A percentile compares a stretch with the other conserved stretches of the same genome.
Evolutionary conservation across 306 rosid species (phyloP).

Genomic region (Calophaca sinica): DNA sequence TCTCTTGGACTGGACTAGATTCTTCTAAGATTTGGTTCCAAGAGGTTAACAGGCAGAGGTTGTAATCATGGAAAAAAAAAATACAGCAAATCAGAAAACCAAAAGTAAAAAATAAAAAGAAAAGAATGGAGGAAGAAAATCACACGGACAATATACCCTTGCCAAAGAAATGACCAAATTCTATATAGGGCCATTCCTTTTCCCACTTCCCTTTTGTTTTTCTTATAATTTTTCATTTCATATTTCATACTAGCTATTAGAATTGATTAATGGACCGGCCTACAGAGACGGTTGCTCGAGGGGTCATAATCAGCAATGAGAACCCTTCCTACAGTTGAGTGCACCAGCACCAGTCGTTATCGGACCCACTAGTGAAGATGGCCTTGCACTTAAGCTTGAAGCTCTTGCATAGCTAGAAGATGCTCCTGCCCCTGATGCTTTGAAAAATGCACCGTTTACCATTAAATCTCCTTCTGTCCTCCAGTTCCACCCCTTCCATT

Average conservation of each 20-base stretch:
- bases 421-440: slow-evolving; percentile 82
- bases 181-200: slow-evolving; percentile 26
- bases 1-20: slow-evolving; percentile 54
- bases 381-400: slow-evolving; percentile 90
- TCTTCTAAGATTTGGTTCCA: slow-evolving; percentile 52
- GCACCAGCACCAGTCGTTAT: slow-evolving; percentile 76
- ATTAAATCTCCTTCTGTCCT: slow-evolving; percentile 83
- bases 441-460: slow-evolving; percentile 91
- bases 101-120: neutral
- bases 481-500: slow-evolving; percentile 94
- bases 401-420: slow-evolving; percentile 94
- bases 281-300: slow-evolving; percentile 45
- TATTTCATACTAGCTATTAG: neutral
- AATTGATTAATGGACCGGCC: slow-evolving; percentile 41
- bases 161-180: slow-evolving; percentile 46
- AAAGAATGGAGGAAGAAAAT: slow-evolving; percentile 47
- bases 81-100: slow-evolving; percentile 9
- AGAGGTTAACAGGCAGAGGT: slow-evolving; percentile 77
- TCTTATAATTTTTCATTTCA: neutral
- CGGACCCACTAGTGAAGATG: slow-evolving; percentile 82
- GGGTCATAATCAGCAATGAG: slow-evolving; percentile 75
- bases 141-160: slow-evolving; percentile 24
- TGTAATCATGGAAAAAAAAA: slow-evolving; percentile 52
- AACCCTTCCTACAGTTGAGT: slow-evolving; percentile 79
- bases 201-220: slow-evolving; percentile 33